Evolutionary conservation across 805 yeast genomes (phyloP).

Genomic region (Scheffersomyces spartinae): DNA sequence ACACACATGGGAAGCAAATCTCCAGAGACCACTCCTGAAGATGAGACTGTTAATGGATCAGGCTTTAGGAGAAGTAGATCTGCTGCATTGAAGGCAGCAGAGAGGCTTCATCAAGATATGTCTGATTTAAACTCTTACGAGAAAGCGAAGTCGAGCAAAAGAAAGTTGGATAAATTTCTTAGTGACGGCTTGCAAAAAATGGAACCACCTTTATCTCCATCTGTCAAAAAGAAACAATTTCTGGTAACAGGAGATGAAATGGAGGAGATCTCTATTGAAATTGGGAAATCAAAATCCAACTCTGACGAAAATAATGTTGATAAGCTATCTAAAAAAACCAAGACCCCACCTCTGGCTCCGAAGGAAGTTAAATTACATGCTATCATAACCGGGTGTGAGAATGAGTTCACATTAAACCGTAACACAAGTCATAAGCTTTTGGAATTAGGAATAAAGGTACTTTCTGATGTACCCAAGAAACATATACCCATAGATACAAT

Average conservation of each 20-base stretch:
- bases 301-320: background rate
- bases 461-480: conserved; percentile 30
- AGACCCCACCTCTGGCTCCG: conserved; percentile 3
- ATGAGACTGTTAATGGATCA: conserved; percentile 3
- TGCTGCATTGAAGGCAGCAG: conserved; percentile 59
- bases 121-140: conserved; percentile 56
- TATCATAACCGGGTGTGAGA: conserved; percentile 58
- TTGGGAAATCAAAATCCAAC: conserved; percentile 3
- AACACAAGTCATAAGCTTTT: conserved; percentile 32
- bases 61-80: conserved; percentile 24
- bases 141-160: conserved; percentile 32
- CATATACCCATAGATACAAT: conserved; percentile 33
- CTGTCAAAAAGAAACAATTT: conserved; percentile 1
- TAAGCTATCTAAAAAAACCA: conserved; percentile 7
- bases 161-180: conserved; percentile 25
- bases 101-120: conserved; percentile 57
- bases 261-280: conserved; percentile 4
- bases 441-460: conserved; percentile 47
- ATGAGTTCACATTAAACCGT: conserved; percentile 22
- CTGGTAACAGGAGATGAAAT: conserved; percentile 1
- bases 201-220: conserved; percentile 9
- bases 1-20: conserved; percentile 2
- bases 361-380: conserved; percentile 23
- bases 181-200: conserved; percentile 20
- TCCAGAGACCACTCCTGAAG: conserved; percentile 1